Evolutionary conservation across 305 asterid species (phyloP), one percentile per base, ranked within the genome.

Genomic region (Rubia occidens): DNA sequence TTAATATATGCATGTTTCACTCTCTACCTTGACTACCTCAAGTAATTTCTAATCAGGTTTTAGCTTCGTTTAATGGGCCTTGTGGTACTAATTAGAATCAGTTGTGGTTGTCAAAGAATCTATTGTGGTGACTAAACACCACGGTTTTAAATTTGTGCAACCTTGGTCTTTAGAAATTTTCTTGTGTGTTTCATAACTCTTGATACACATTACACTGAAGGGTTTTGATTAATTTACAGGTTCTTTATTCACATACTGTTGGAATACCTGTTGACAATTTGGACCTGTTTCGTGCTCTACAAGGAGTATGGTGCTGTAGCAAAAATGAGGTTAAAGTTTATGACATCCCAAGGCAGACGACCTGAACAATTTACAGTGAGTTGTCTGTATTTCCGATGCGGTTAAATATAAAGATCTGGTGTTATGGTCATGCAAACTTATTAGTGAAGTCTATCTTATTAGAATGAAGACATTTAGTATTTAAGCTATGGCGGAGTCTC

Each of bases 321-420:
- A 35, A 79, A 91, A 56, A 84, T 94, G 97, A 80, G 97, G 66
- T 84, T 89, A 17, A 85, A 72, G 0, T 90, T 87, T 82, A 69
- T 90, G 86, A 94, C 97, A 82, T 86, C 92, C 55, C 87, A 86
- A 85, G 89, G 85, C 78, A 80, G 78, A 60, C 89, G 85, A 5
- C 94, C 97, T 10, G 97, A 89, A 78, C 99, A 95, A 67, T 95
- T 89, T 82, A 88, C 96, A 67, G 97, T 91, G 73, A 81, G 96
- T 88, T 68, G 18, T 24, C 37, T 56, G 42, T 53, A 60, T 66
- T 60, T 20, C 9, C 49, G 60, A 45, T 55, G 37, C 40, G 21
- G n/a, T 40, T 45, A 67, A 53, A 53, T 5, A 53, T 11, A 17
- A 67, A 5, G 17, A 53, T 51, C 21, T 9, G 49, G 15, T 21